Conservation (phyloP, 2,329 filamentous ascomycete species). For the Penicillium sp. region DNA sequence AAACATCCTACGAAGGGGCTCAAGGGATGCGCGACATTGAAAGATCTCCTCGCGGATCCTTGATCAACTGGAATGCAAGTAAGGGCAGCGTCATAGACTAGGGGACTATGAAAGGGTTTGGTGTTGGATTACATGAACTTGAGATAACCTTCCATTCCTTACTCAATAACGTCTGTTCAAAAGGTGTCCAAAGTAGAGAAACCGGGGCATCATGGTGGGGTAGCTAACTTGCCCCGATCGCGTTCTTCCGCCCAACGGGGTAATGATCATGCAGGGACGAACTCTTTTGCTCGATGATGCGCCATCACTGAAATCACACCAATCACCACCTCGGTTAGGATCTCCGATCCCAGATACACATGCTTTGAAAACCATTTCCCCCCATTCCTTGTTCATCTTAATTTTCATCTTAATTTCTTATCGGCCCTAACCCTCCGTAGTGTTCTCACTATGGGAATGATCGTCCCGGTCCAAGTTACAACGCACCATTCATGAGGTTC, state of each 20-base stretch:
- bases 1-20: constrained; percentile 5
- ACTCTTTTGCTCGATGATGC: constrained; percentile 5
- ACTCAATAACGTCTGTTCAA: constrained; percentile 12
- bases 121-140: background rate
- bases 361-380: background rate
- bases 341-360: background rate
- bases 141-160: constrained; percentile 22
- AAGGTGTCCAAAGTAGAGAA: background rate
- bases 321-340: constrained; percentile 17
- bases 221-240: constrained; percentile 7
- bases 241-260: constrained; percentile 8
- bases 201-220: constrained; percentile 11
- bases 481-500: constrained; percentile 10
- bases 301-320: constrained; percentile 6
- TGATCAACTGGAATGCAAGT: constrained; percentile 27
- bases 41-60: constrained; percentile 24
- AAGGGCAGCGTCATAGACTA: constrained; percentile 21
- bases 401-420: background rate
- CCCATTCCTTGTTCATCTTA: background rate
- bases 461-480: constrained; percentile 11
- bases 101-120: constrained; percentile 1
- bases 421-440: background rate
- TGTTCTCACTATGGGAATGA: constrained; percentile 8
- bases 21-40: constrained; percentile 30
- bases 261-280: constrained; percentile 14